Base-by-base conservation (phyloP, 148 eudicot genomes). In the Diospyros kaki region DNA sequence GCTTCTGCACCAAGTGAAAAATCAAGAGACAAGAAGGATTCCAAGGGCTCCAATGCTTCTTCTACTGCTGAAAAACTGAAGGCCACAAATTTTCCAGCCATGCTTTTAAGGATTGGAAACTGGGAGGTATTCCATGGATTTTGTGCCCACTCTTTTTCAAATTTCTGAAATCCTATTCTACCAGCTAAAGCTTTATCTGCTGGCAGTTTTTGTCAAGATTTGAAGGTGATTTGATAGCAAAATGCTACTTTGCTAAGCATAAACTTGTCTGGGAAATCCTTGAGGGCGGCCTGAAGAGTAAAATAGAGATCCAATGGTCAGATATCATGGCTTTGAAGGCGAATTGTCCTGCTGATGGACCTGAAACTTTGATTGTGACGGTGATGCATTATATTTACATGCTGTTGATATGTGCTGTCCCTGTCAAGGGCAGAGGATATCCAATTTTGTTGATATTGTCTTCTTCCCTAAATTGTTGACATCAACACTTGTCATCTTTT, bases 211-310 rank as follows among this genome's bases (percentile, higher is more conserved):
- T 74, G 72, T 89, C 98, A 42, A 89, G 76, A 73, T 82, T 85
- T 68, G 97, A 91, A 82, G 97, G 97, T 67, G 99, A 93, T 85
- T 84, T 96, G 68, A 94, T 96, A 66, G 98, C 94, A 45, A 96
- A 96, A 82, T 96, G 99, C 84, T 96, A 93, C 84, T 96, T 91
- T 82, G 97, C 97, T 5, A 96, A 93, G 82, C 93, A 91, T 72
- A 96, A 96, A 79, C 90, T 96, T 66, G 98, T 96, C 2, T 96
- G 99, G 99, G 99, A 96, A 84, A 81, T 93, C 73, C 93, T 93
- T 76, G 89, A 93, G 3, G 89, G 90, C 77, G 98, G 98, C 48
- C 88, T 93, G 43, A 96, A 96, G 87, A 89, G 87, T 83, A 96
- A 93, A 73, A 89, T 96, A 63, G 99, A 96, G 83, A 83, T 96